phyloP scores from a whole-genome alignment of 805 yeast genomes.

The Suhomyces tanzawaensis region DNA sequence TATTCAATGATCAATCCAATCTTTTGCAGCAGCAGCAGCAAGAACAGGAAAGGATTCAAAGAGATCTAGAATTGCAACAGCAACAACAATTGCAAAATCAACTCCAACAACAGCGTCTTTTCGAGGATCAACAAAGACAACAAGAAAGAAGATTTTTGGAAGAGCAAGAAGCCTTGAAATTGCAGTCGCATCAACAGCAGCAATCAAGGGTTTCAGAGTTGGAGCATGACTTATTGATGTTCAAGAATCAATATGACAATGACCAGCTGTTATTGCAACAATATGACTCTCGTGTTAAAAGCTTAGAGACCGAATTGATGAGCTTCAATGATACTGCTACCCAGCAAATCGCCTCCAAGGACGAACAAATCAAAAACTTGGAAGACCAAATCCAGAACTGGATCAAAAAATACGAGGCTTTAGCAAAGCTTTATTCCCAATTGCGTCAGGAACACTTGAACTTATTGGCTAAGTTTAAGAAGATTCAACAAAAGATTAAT shows the following conservation, averaged over 20 bases:
- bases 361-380: constrained; percentile 61
- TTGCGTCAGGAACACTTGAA: constrained; percentile 88
- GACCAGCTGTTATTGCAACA: constrained; percentile 83
- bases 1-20: constrained; percentile 50
- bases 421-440: constrained; percentile 87
- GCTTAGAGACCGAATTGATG: constrained; percentile 69
- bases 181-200: constrained; percentile 65
- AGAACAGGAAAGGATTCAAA: constrained; percentile 59
- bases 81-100: constrained; percentile 67
- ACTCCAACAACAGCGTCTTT: constrained; percentile 65
- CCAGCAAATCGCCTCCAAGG: constrained; percentile 72
- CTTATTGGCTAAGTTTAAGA: constrained; percentile 71
- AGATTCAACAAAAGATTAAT: constrained; percentile 80
- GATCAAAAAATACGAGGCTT: constrained; percentile 83
- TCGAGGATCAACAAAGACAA: constrained; percentile 71
- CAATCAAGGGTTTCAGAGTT: constrained; percentile 77
- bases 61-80: constrained; percentile 62
- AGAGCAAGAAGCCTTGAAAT: constrained; percentile 62
- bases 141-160: constrained; percentile 66
- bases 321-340: constrained; percentile 62
- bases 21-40: constrained; percentile 47
- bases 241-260: constrained; percentile 79
- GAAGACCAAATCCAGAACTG: constrained; percentile 76
- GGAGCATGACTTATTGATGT: constrained; percentile 73
- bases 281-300: constrained; percentile 81